A percentile compares a stretch with the other conserved stretches of the same genome.
Evolutionary conservation across 257 asterid species (phyloP).

Genomic region (Gentiana dahurica): DNA sequence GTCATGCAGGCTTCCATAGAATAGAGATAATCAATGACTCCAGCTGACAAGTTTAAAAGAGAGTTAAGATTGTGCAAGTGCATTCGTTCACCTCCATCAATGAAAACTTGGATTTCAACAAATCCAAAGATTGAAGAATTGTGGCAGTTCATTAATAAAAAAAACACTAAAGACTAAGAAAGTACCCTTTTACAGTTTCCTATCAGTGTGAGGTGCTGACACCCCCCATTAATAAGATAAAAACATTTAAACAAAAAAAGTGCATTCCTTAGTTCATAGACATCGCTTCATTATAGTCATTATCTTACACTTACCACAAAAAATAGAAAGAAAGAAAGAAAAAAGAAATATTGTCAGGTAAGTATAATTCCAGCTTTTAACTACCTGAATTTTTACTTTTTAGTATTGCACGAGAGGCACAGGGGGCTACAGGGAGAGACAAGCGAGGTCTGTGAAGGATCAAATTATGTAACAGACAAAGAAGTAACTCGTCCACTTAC

Average conservation of each 20-base stretch:
- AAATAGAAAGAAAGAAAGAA: background rate
- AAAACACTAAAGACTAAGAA: background rate
- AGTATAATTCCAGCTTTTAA: background rate
- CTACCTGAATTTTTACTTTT: background rate
- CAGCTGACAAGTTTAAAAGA: background rate
- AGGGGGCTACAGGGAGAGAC: too few species aligned
- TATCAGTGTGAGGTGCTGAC: too few species aligned
- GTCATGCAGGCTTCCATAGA: too few species aligned
- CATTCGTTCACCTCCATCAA: background rate
- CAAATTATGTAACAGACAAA: background rate
- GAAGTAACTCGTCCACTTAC: conserved; percentile 28
- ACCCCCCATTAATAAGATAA: too few species aligned
- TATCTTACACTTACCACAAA: background rate
- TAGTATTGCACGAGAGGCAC: too few species aligned
- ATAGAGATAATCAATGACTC: background rate
- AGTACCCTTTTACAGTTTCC: background rate
- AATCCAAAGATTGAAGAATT: background rate
- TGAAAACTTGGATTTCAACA: too few species aligned
- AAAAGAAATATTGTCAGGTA: too few species aligned
- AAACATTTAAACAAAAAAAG: too few species aligned
- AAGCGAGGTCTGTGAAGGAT: too few species aligned
- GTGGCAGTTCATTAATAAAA: background rate
- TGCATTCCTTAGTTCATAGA: too few species aligned
- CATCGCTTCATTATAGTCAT: too few species aligned
- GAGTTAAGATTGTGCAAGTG: background rate